phyloP scores from a whole-genome alignment of 495 filamentous ascomycete genomes.

The Rostrohypoxylon terebratum region DNA sequence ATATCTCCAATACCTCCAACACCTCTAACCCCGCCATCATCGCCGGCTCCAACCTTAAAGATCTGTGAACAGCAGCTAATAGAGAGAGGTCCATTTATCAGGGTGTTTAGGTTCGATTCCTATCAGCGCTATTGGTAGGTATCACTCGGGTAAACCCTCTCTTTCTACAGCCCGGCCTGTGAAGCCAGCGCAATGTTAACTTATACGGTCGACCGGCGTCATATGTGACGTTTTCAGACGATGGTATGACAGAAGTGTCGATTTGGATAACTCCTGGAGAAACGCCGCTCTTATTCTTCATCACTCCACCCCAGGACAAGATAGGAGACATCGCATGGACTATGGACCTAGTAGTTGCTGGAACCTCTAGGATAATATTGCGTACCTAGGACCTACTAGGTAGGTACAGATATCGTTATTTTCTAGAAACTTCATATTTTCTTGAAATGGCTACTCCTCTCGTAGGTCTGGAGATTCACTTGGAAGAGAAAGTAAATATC shows the following conservation, averaged over 20 bases:
- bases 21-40: slow-evolving; percentile 23
- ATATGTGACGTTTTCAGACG: slow-evolving; percentile 29
- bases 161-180: no score
- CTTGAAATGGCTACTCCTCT: no score
- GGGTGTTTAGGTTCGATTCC: no score
- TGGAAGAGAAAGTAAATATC: no score
- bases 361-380: background rate
- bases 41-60: slow-evolving; percentile 25
- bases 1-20: slow-evolving; percentile 19
- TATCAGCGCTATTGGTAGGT: no score
- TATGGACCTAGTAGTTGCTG: background rate
- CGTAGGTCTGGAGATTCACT: no score
- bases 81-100: no score
- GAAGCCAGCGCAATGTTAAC: slow-evolving; percentile 16
- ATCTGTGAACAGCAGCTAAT: slow-evolving; percentile 31
- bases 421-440: no score
- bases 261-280: slow-evolving; percentile 6
- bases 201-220: slow-evolving; percentile 18
- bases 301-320: background rate
- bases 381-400: no score
- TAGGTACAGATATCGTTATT: no score
- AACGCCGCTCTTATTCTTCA: background rate
- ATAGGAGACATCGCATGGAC: no score
- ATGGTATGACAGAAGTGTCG: slow-evolving; percentile 25
- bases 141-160: no score